Evolutionary conservation across 768 basidiomycete species (phyloP), one percentile per base, ranked within the genome.

Genomic region (Leccinum subgranulosum): DNA sequence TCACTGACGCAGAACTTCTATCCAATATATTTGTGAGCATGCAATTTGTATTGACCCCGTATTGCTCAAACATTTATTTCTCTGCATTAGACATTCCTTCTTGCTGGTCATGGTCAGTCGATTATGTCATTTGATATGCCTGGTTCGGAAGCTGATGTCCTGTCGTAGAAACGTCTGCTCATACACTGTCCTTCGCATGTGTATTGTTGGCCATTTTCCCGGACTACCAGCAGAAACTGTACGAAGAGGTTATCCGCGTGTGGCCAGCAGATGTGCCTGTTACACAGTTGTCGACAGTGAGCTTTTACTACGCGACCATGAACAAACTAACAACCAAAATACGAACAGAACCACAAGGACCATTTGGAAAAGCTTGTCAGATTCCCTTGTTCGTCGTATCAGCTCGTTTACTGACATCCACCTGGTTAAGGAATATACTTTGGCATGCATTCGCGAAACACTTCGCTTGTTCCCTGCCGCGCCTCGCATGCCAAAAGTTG

Each of bases 181-280:
- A 81, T 58, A 69, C 79, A 0, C 68, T 81, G 6, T 69, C 71
- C 39, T 81, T 82, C 55, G 72, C 76, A 1, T 55, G 82, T 12
- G 69, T 64, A 0, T 69, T 80, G 19, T 67, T 85, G 7, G 83
- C 84, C 2, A 68, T 83, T 10, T 68, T 82, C 60, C 81, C 83
- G 3, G 78, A 79, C 1, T 69, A 71, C 31, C 84, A 85, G 62
- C 66, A 75, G 28, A 79, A 73, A 53, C 60, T 84, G 0, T 76
- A 74, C 48, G 72, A 79, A 25, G 81, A 84, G 53, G 65, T 75
- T 5, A 34, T 51, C 8, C 54, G 51, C n/a, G 41, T 79, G 11
- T 81, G 80, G 77, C 78, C 79, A 12, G 61, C 70, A 6, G 74
- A 72, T 9, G 52, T 56, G 5, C 70, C 77, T 5, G 59, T 66